Evolutionary conservation across 108 stramenopile species (phyloP).

Genomic region (Schizochytrium sp.): DNA sequence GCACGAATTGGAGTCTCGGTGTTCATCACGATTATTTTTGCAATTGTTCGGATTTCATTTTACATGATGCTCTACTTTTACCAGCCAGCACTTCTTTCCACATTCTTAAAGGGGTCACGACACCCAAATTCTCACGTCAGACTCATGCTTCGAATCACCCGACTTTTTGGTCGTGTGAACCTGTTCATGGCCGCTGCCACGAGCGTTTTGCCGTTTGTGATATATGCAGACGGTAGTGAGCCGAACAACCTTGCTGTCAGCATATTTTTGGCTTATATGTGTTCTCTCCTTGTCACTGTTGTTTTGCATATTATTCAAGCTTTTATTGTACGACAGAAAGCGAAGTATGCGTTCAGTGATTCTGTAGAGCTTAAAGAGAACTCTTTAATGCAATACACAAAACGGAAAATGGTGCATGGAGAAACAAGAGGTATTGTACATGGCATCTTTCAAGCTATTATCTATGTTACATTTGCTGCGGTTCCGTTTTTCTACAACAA

Average conservation of each 20-base stretch:
- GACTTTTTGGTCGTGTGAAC: not conserved
- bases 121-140: not conserved
- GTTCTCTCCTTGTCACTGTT: not conserved
- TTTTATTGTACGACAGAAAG: not conserved
- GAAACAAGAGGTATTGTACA: not conserved
- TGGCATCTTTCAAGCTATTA: not conserved
- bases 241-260: not conserved
- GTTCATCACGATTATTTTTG: conserved; percentile 18
- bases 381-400: not conserved
- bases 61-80: not conserved
- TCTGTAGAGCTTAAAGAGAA: not conserved
- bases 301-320: not conserved
- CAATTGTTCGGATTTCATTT: not conserved
- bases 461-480: not conserved
- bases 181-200: not conserved
- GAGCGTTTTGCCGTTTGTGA: not conserved
- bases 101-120: not conserved
- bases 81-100: conserved; percentile 4
- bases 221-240: not conserved
- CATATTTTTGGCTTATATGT: not conserved
- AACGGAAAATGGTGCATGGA: not conserved
- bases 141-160: not conserved
- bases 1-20: conserved; percentile 15
- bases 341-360: not conserved
- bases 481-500: conserved; percentile 54